phyloP scores from a whole-genome alignment of 2,329 filamentous ascomycete genomes.

The Fusarium temperatum region DNA sequence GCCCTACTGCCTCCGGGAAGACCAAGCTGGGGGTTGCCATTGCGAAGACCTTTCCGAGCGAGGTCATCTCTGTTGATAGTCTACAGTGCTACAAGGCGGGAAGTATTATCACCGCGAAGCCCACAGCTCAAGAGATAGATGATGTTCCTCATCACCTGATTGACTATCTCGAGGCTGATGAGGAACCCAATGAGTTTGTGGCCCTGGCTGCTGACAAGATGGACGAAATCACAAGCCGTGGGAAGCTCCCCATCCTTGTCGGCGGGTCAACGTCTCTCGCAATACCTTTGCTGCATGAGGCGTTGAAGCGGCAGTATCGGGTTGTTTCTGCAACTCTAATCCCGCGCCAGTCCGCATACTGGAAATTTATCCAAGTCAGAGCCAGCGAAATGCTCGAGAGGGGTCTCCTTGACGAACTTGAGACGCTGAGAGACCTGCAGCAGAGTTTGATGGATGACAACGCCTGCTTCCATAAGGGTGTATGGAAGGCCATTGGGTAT shows the following conservation, averaged over 20 bases:
- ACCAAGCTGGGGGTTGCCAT: neutral
- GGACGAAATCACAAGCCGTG: neutral
- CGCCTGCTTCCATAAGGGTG: neutral
- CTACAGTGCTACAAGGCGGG: neutral
- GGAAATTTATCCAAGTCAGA: neutral
- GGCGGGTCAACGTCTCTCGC: neutral
- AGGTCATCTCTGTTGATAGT: neutral
- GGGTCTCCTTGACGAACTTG: neutral
- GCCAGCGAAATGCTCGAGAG: neutral
- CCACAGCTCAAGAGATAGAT: neutral
- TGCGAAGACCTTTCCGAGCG: neutral
- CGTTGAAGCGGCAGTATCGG: neutral
- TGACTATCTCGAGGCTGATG: neutral
- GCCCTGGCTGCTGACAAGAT: neutral
- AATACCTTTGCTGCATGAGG: neutral
- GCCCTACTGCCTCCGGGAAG: neutral
- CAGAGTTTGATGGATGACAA: neutral
- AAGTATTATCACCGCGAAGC: neutral
- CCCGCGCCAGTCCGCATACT: neutral
- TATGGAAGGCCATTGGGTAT: neutral
- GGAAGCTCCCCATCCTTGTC: neutral
- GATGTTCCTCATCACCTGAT: neutral
- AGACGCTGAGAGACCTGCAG: neutral
- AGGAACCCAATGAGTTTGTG: neutral
- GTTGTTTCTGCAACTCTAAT: neutral